Percentiles rank a stretch among this genome's conserved stretches.
These are phyloP conservation scores for Aaosphaeria arxii DNA, from an alignment of 2,329 filamentous ascomycete species.

Conservation along the genomic window DNA sequence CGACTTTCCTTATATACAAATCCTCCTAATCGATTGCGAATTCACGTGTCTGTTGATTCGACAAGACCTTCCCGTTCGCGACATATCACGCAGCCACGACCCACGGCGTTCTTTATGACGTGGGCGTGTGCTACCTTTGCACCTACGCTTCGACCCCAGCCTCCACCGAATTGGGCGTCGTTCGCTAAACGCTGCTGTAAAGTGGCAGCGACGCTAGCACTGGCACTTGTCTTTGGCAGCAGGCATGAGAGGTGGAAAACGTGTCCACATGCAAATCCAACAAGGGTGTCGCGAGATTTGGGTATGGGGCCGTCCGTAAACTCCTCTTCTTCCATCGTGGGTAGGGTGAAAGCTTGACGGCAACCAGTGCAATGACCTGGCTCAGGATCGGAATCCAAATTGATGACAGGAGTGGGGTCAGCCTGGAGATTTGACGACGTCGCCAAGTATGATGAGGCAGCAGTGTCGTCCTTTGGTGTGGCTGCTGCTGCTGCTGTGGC, in stretches of 20 bases:
- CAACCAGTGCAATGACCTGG: constrained; percentile 36
- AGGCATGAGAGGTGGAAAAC: constrained; percentile 76
- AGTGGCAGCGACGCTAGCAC: constrained; percentile 41
- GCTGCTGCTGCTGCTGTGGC: constrained; percentile 18
- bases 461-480: constrained; percentile 13
- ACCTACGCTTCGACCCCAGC: constrained; percentile 65
- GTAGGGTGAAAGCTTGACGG: constrained; percentile 26
- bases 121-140: constrained; percentile 57
- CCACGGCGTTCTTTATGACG: constrained; percentile 78
- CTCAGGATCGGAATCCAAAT: constrained; percentile 20
- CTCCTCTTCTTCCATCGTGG: constrained; percentile 28
- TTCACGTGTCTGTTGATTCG: neutral
- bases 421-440: constrained; percentile 12
- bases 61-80: constrained; percentile 33
- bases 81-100: constrained; percentile 39
- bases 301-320: constrained; percentile 21
- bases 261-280: constrained; percentile 80
- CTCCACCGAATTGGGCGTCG: constrained; percentile 44
- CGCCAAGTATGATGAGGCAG: constrained; percentile 18
- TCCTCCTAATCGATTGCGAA: too few relatives aligned
- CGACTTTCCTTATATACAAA: too few relatives aligned
- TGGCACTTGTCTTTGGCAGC: constrained; percentile 45
- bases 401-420: constrained; percentile 19
- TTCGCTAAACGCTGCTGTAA: constrained; percentile 41
- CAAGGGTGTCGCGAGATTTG: constrained; percentile 58